These are phyloP conservation scores for Kodamaea jinghongensis DNA, from an alignment of 805 yeast species.

Conservation along the genomic window DNA sequence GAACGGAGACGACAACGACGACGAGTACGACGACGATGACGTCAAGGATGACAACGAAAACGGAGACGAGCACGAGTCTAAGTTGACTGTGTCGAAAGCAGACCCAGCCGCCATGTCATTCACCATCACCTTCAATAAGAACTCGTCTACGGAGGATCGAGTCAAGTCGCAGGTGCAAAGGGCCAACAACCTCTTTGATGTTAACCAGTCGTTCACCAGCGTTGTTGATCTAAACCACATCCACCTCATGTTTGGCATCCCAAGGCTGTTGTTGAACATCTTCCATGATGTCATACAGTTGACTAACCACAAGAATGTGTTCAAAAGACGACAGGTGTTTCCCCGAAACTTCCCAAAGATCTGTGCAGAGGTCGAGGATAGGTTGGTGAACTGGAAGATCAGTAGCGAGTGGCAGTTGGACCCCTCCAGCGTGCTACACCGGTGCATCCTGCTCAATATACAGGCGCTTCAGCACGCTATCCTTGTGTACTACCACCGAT, in stretches of 20 bases:
- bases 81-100: slow-evolving; percentile 8
- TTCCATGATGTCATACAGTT: slow-evolving; percentile 46
- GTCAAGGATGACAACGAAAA: slow-evolving; percentile 12
- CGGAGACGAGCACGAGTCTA: slow-evolving; percentile 1
- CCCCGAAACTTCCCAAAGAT: slow-evolving; percentile 56
- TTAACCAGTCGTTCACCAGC: slow-evolving; percentile 9
- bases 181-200: not conserved
- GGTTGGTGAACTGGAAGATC: slow-evolving; percentile 44
- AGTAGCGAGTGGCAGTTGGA: slow-evolving; percentile 39
- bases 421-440: slow-evolving; percentile 30
- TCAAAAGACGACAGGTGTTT: slow-evolving; percentile 33
- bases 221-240: slow-evolving; percentile 21
- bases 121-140: slow-evolving; percentile 26
- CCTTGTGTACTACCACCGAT: slow-evolving; percentile 42
- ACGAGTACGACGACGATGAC: slow-evolving; percentile 15
- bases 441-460: slow-evolving; percentile 37
- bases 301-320: slow-evolving; percentile 52
- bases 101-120: slow-evolving; percentile 23
- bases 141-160: slow-evolving; percentile 1
- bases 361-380: slow-evolving; percentile 55
- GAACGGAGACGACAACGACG: slow-evolving; percentile 14
- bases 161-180: not conserved
- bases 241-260: slow-evolving; percentile 48
- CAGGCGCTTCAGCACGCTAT: slow-evolving; percentile 42
- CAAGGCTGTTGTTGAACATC: slow-evolving; percentile 43